Conservation (phyloP, 2,329 filamentous ascomycete species). For the Ilyonectria sp. region DNA sequence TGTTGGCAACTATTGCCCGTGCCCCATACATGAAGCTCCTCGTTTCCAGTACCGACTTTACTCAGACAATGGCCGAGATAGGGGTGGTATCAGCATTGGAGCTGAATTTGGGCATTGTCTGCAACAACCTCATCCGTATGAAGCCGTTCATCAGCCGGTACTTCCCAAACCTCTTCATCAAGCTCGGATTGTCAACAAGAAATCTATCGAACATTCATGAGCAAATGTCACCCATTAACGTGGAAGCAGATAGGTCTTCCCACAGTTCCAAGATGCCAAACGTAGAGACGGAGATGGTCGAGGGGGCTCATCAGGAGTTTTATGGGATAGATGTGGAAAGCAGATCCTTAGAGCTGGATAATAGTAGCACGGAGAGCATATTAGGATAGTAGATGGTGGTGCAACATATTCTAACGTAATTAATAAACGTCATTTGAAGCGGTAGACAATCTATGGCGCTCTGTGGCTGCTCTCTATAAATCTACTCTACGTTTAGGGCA, state of each 20-base stretch:
- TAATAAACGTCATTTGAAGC: no score
- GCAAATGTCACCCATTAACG: neutral
- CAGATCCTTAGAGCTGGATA: no score
- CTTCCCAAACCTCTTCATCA: neutral
- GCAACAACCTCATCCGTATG: neutral
- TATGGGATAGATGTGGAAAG: no score
- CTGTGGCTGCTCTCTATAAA: no score
- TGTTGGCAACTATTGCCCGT: constrained; percentile 23
- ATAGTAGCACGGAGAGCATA: no score
- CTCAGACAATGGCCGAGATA: constrained; percentile 8
- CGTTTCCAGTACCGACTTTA: constrained; percentile 15
- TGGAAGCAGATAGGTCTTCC: neutral
- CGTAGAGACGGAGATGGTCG: no score
- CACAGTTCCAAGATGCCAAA: neutral
- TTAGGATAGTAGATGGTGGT: no score
- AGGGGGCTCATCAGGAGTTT: no score
- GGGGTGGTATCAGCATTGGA: constrained; percentile 24
- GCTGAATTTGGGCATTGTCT: constrained; percentile 1
- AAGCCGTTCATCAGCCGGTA: neutral
- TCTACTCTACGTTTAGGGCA: no score
- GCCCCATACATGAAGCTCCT: constrained; percentile 24
- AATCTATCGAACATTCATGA: neutral
- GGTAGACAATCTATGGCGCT: neutral
- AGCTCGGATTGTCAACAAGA: neutral
- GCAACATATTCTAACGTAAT: no score